These are phyloP conservation scores for Colletotrichum chlorophyti DNA, from an alignment of 2,329 filamentous ascomycete species.

Conservation along the genomic window DNA sequence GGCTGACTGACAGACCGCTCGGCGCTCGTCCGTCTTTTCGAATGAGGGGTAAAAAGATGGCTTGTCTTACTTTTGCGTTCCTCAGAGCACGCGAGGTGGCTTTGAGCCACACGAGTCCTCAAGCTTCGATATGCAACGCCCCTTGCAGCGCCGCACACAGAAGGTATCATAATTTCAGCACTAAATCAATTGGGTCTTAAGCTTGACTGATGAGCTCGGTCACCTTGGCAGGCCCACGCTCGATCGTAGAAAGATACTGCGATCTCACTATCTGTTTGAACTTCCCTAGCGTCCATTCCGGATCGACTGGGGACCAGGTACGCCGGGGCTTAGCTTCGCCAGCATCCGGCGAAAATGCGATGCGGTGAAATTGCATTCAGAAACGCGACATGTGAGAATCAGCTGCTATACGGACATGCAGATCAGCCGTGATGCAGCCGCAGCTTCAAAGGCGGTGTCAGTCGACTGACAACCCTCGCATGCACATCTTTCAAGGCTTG, in stretches of 20 bases:
- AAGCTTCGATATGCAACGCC: not conserved
- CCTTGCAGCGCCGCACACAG: slow-evolving; percentile 1
- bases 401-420: too few relatives aligned
- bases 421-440: too few relatives aligned
- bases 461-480: slow-evolving; percentile 8
- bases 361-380: slow-evolving; percentile 1
- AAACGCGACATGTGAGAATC: not conserved
- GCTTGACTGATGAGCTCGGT: slow-evolving; percentile 1
- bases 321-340: not conserved
- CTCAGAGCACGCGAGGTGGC: too few relatives aligned
- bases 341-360: not conserved
- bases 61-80: not conserved
- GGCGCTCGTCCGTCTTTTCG: not conserved
- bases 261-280: not conserved
- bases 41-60: slow-evolving; percentile 15
- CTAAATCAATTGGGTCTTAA: not conserved
- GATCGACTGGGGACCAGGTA: too few relatives aligned
- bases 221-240: slow-evolving; percentile 6
- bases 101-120: slow-evolving; percentile 3
- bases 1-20: slow-evolving; percentile 11
- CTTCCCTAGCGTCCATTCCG: too few relatives aligned
- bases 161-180: not conserved
- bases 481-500: slow-evolving; percentile 19
- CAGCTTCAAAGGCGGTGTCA: slow-evolving; percentile 18
- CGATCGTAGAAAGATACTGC: not conserved